A percentile compares a stretch with the other conserved stretches of the same genome.
phyloP scores from a whole-genome alignment of 1,139 yeast species.

The Hanseniaspora sp. region DNA sequence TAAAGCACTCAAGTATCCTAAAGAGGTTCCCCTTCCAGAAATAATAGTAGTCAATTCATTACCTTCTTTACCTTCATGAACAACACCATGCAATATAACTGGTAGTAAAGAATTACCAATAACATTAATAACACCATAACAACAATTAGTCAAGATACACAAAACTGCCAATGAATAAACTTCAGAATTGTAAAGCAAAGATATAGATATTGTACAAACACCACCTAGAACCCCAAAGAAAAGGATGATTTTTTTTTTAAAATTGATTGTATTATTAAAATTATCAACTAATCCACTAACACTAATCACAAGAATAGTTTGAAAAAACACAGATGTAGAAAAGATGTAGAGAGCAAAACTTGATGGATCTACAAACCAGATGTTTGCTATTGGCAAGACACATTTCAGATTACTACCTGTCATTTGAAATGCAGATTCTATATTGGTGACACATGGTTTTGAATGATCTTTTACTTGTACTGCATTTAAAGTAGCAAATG shows the following conservation, averaged over 20 bases:
- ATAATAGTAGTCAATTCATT: conserved; percentile 37
- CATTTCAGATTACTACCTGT: conserved; percentile 23
- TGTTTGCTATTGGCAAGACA: conserved; percentile 34
- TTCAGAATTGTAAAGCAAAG: conserved; percentile 35
- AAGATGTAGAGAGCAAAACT: conserved; percentile 60
- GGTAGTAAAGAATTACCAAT: conserved; percentile 67
- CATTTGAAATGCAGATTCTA: conserved; percentile 11
- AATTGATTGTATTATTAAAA: conserved; percentile 35
- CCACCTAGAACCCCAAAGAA: conserved; percentile 49
- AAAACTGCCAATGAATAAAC: conserved; percentile 46
- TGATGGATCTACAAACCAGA: conserved; percentile 44
- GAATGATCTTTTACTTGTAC: conserved; percentile 44
- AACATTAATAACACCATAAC: conserved; percentile 62
- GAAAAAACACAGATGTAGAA: conserved; percentile 51
- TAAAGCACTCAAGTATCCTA: conserved; percentile 55
- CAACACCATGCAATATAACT: conserved; percentile 33
- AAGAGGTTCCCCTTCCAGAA: conserved; percentile 56
- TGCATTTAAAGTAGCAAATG: conserved; percentile 55
- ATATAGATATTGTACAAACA: conserved; percentile 38
- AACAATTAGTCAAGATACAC: conserved; percentile 51
- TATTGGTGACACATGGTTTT: conserved; percentile 32
- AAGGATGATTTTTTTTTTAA: conserved; percentile 34
- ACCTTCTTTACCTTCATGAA: conserved; percentile 12
- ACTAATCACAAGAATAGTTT: conserved; percentile 52
- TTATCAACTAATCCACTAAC: conserved; percentile 60